Evolutionary conservation across 192 early-diverging fungal species (phyloP).

Genomic region (Coemansia sp.): DNA sequence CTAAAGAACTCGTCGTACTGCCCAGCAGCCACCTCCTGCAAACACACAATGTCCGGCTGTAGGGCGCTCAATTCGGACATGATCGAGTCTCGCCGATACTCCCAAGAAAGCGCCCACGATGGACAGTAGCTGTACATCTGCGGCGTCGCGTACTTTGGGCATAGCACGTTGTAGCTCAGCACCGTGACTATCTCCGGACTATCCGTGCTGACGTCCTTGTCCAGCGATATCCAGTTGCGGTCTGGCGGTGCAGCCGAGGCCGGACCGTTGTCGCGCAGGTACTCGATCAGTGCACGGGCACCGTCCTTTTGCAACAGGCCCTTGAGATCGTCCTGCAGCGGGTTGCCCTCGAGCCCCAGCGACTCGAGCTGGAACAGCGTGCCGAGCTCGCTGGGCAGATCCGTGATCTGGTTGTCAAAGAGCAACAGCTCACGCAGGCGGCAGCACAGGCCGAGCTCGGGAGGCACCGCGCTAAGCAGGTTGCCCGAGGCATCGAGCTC

Average conservation of each 20-base stretch:
- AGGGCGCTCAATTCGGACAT: conserved; percentile 78
- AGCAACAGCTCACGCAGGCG: conserved; percentile 74
- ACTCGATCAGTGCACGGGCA: conserved; percentile 71
- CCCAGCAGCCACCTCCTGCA: conserved; percentile 87
- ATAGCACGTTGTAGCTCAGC: conserved; percentile 89
- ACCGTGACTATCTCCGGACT: conserved; percentile 76
- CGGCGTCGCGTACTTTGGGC: conserved; percentile 82
- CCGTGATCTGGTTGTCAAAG: conserved; percentile 87
- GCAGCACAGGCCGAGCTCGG: conserved; percentile 82
- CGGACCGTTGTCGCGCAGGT: conserved; percentile 82
- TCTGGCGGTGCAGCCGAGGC: conserved; percentile 71
- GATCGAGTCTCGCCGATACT: conserved; percentile 85
- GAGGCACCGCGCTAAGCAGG: conserved; percentile 70
- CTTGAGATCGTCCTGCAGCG: conserved; percentile 74
- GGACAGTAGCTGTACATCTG: conserved; percentile 90
- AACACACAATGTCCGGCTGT: conserved; percentile 85
- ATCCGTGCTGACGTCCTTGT: conserved; percentile 61
- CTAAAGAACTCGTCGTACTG: conserved; percentile 88
- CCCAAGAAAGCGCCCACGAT: conserved; percentile 90
- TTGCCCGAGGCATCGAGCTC: conserved; percentile 88
- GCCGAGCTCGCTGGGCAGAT: conserved; percentile 84
- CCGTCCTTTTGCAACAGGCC: conserved; percentile 82
- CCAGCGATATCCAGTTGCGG: conserved; percentile 84
- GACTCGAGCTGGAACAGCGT: conserved; percentile 83
- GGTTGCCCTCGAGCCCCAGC: conserved; percentile 93